Base-by-base conservation (phyloP, 768 basidiomycete species). In the Lentinula guzmanii region DNA sequence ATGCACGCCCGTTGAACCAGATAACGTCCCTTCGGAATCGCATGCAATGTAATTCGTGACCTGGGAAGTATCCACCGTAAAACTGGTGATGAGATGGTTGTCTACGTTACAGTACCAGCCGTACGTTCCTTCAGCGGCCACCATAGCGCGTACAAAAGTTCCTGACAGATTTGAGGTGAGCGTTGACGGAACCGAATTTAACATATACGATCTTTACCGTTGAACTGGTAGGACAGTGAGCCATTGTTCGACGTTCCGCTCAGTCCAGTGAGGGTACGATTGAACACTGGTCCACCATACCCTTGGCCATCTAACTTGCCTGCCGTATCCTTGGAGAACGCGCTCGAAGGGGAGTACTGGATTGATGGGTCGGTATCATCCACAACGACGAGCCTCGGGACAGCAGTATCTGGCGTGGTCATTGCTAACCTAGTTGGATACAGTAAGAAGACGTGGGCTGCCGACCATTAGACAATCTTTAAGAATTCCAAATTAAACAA, bases 11-110 rank as follows among this genome's bases (percentile, higher is more conserved):
- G 45, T 46, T 4, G 56, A 28, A 11, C 42, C 56, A 28, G 39
- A 39, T 11, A 59, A 33, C 8, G 58, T 59, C 18, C 37, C 58
- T 39, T n/a, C 58, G 6, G 58, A 48, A 50, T 59, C 58, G 48
- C 58, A 59, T 37, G 33, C 58, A 59, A 59, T 59, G 46, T 34
- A 59, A 37, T 59, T 59, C 28, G 58, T 59, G 8, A 59, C 37
- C 15, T 48, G 43, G 34, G 15, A 13, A 11, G 46, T 18, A 42
- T 48, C 21, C 21, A 37, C 24, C 18, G 45, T 46, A 31, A 46
- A 35, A 37, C 31, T 50, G 24, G 31, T 33, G 18, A 59, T 33
- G 3, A 18, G 31, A 34, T 39, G 58, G 8, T 39, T 18, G 35
- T 59, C 58, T 18, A 59, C 45, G 16, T 31, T 18, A 18, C 58